Evolutionary conservation across 352 stramenopile species (phyloP), one percentile per base, ranked within the genome.

Genomic region (Phytophthora niederhauseri): DNA sequence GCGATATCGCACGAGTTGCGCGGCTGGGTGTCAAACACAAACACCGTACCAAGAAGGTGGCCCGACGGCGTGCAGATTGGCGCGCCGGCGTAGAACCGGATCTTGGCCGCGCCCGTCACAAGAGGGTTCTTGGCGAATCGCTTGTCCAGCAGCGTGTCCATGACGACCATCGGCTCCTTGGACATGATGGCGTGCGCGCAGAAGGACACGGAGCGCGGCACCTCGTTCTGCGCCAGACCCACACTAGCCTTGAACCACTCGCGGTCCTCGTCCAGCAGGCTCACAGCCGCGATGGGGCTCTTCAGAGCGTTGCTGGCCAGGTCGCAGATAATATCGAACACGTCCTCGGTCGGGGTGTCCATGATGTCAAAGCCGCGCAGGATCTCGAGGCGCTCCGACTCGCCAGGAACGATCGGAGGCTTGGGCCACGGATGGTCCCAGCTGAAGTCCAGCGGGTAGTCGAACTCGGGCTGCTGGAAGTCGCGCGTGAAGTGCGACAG

Each of bases 261-360:
- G 46, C 87, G 87, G 62, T 96, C 89, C 55, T 96, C 84, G 58
- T 96, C 89, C 17, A 95, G 76, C 53, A 96, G 69, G 77, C 83
- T 94, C 60, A 96, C 89, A 19, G 85, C 87, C 2, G 89, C 87
- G 64, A 96, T 96, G 17, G 89, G 89, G 57, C 85, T 95, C 75
- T 95, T 95, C 20, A 96, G 72, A 24, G 89, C 89, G 58, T 96
- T 95, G 67, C 83, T 92, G 22, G 87, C 89, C 19, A 96, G 65
- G 72, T 96, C 89, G 63, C 89, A 96, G 61, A 96, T 95, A 67
- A 96, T 95, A 74, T 96, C 89, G 57, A 96, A 96, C 69, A 95
- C 85, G 50, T 95, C 87, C 70, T 96, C 88, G 26, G 72, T 91
- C 14, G 88, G 86, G 22, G 88, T 92, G 76, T 96, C 88, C 80